Evolutionary conservation across 176 grass and related monocot genomes (phyloP).

Genomic region (Poa annua): DNA sequence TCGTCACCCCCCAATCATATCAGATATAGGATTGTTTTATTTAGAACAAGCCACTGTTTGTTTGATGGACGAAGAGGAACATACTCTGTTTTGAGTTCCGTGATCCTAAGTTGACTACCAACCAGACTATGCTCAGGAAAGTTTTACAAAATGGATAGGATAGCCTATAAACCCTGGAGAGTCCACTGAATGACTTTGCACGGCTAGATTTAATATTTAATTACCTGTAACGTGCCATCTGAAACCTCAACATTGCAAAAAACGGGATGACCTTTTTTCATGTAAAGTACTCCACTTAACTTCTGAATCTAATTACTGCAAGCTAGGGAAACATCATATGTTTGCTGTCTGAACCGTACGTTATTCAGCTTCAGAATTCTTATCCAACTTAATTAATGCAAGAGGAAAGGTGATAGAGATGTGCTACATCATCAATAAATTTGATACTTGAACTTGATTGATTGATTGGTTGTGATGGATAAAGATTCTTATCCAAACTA

Average conservation of each 20-base stretch:
- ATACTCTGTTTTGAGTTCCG: neutral
- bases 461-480: neutral
- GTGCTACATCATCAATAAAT: neutral
- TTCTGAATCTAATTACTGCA: neutral
- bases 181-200: neutral
- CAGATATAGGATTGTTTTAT: too few species aligned
- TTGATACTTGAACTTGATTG: neutral
- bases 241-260: neutral
- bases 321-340: neutral
- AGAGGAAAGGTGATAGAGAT: neutral
- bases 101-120: neutral
- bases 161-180: neutral
- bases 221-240: neutral
- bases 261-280: neutral
- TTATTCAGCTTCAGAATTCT: neutral
- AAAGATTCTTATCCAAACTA: slow-evolving; percentile 20
- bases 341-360: neutral
- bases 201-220: neutral
- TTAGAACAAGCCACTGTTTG: neutral
- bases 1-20: neutral
- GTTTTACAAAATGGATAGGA: neutral
- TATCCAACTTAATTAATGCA: neutral
- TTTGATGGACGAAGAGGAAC: neutral
- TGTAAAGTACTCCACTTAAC: too few species aligned
- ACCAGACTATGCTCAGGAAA: neutral